Evolutionary conservation across 192 early-diverging fungal genomes (phyloP), one percentile per base, ranked within the genome.

Genomic region (Bifiguratus adelaidae): DNA sequence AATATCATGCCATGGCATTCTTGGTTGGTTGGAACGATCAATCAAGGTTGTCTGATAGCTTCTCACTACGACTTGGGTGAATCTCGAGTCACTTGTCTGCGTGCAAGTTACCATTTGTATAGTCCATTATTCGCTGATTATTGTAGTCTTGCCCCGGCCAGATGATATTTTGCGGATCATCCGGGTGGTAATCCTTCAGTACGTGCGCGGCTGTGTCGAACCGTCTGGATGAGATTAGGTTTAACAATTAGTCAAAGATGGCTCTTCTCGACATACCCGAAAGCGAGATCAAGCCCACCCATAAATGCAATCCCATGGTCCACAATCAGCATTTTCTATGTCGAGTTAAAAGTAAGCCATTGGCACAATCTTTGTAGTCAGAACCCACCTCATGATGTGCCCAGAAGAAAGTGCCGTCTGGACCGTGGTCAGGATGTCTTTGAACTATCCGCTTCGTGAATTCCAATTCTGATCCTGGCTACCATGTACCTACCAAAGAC

Each of bases 1-100:
- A 21, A 91, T 69, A 42, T 91, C 89, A 57, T 91, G 89, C 89
- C 89, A 91, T 18, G 89, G 87, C 89, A 89, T 88, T 50, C 88
- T 72, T 11, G 82, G 59, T 28, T 65, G 20, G 0, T 44, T 20
- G 9, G 61, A 58, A 36, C 65, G 63, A 43, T 77, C 74, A 27
- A 74, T 59, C 50, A 74, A 34, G 16, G 60, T 47, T 36, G 37
- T 55, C 30, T 68, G 55, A 58, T 70, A 77, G 1, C 67, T 49
- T 37, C 71, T 54, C 33, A 77, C 75, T 76, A 21, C 13, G 22
- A 40, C 16, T 11, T 13, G 32, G 11, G 15, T 13, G 32, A 11
- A 34, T 34, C 32, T 13, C 32, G 32, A 13, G 32, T 15, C 11
- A 15, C 32, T 11, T 1, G 32, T 34, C 15, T 40, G 18, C 37